Percentiles rank a stretch among this genome's conserved stretches.
phyloP scores from a whole-genome alignment of 306 rosid species.

The Cucurbita moschata region DNA sequence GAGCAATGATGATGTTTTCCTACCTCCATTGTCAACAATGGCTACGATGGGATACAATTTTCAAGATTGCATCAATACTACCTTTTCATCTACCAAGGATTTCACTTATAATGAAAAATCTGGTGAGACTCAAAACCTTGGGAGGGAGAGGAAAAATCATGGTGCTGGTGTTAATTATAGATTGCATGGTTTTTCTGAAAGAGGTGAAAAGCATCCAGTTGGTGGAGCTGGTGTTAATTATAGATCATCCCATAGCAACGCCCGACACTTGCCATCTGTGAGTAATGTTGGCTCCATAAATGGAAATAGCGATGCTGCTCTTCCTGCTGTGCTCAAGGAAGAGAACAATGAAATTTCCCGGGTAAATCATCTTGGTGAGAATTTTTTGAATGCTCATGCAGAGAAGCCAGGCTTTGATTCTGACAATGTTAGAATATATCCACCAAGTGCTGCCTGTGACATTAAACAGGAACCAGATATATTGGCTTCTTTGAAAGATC shows the following conservation, averaged over 20 bases:
- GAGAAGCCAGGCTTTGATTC: constrained; percentile 26
- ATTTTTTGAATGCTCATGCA: constrained; percentile 18
- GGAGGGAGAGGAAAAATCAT: constrained; percentile 28
- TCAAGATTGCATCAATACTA: too few relatives aligned
- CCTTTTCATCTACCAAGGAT: constrained; percentile 26
- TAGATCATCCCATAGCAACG: constrained; percentile 24
- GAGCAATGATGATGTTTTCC: constrained; percentile 59
- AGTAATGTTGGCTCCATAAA: constrained; percentile 20
- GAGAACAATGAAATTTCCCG: constrained; percentile 15
- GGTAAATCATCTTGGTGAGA: constrained; percentile 18
- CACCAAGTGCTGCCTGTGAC: constrained; percentile 24
- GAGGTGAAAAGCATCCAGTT: constrained; percentile 12
- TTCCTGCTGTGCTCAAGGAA: constrained; percentile 25
- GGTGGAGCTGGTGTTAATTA: constrained; percentile 26
- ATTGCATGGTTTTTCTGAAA: constrained; percentile 23
- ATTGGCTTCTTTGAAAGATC: constrained; percentile 26
- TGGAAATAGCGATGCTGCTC: constrained; percentile 16
- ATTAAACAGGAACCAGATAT: constrained; percentile 27
- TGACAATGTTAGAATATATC: constrained; percentile 22
- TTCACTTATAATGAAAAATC: constrained; percentile 23
- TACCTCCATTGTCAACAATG: constrained; percentile 29
- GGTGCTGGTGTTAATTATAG: not conserved
- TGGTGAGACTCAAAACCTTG: constrained; percentile 19
- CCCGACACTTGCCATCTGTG: constrained; percentile 19
- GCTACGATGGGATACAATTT: too few relatives aligned